Evolutionary conservation across 1,284 basidiomycete species (phyloP), one percentile per base, ranked within the genome.

Genomic region (Sanghuangporus baumii): DNA sequence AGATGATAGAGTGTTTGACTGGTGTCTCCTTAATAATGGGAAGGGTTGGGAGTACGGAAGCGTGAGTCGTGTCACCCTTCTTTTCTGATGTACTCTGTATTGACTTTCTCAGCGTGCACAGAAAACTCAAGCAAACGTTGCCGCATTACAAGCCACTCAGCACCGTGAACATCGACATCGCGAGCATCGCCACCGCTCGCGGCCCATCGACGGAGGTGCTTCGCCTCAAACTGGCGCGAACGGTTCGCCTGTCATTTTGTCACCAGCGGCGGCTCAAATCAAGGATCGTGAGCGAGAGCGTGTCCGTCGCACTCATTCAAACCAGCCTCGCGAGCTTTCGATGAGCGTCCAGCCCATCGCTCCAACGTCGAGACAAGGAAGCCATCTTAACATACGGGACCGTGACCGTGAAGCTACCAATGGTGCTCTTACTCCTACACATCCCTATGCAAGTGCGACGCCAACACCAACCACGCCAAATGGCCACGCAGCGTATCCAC

Each of bases 1-100:
- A 43, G 96, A 99, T 68, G 96, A 99, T 74, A 91, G 92, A 41
- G 79, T 96, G 11, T 98, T 94, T 71, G 97, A 99, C 73, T 99
- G 97, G 96, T 98, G 95, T 91, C 73, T 94, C 55, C 79, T 99
- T 64, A 97, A 98, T 75, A 84, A 81, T 54, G 91, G 91, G 65
- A 92, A 91, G 72, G 92, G 92, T 48, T 93, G 91, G 91, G 91
- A 94, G 78, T 88, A 87, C n/a, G 79, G 85, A 64, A 85, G 81
- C 70, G 89, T 91, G 73, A 63, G 84, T 76, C 16, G 14, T 14
- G 31, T 38, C 63, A 57, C 60, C 51, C 50, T 54, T 47, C 59
- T 57, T 59, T 41, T 46, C 26, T 12, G 2, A 14, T 65, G 34
- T 36, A 9, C 37, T 55, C 60, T 40, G 55, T 65, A 65, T 58